Base-by-base conservation (phyloP, 306 rosid genomes). In the Trifolium subterraneum region DNA sequence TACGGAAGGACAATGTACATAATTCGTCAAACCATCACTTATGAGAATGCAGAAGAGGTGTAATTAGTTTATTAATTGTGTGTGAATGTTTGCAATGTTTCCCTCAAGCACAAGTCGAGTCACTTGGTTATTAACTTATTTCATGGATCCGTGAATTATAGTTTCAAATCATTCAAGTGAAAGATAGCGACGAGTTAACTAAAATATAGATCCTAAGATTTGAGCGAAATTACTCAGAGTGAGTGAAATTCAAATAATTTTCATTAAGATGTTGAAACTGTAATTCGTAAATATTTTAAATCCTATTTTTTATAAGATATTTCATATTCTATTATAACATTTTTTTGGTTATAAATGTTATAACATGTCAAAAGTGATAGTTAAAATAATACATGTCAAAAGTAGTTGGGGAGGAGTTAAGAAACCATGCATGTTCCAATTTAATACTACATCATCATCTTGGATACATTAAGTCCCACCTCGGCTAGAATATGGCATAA, bases 1-100 rank as follows among this genome's bases (percentile, higher is more conserved):
- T 88, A 89, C 75, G 98, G 97, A 71, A 88, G 97, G 83, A 93
- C 97, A 72, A 93, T 89, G 93, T 91, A 91, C 81, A 91, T 97
- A 38, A 88, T 91, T 76, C 90, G 96, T 2, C 25, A 22, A 22
- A 13, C 98, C 93, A 15, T 78, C 86, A 31, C 90, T 84, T 70
- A 85, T 93, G 96, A 89, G 48, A 86, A 84, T 93, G 96, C 87
- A 89, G 81, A 93, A 84, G 86, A 85, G 88, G 91, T 77, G 84
- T 20, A 97, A 97, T 91, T 72, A 82, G 92, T 86, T 86, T 68
- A n/a, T 47, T 44, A 5, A 42, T 51, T 15, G 11, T 39, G 59
- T 68, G 41, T 52, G 72, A 69, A 51, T 79, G 59, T 48, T 38
- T 15, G 2, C 70, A 54, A 18, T 45, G 35, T 72, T 20, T 44